Conservation (phyloP, 352 stramenopile species). For the Globisporangium carolinianum region DNA sequence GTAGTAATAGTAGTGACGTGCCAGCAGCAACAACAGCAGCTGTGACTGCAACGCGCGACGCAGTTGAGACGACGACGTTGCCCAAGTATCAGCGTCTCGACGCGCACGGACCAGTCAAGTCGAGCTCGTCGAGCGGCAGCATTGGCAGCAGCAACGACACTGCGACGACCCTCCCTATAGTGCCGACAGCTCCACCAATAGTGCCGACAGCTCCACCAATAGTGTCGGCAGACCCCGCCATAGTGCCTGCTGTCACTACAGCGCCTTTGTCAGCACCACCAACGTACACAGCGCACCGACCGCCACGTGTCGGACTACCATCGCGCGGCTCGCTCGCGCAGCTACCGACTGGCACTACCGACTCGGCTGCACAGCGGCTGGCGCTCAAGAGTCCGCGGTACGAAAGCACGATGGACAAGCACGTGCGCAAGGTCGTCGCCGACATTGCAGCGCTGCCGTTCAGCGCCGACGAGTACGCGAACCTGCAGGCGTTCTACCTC, state of each 20-base stretch:
- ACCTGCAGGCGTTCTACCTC: constrained; percentile 55
- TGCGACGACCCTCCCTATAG: constrained; percentile 3
- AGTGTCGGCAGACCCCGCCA: constrained; percentile 9
- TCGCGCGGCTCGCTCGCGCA: constrained; percentile 34
- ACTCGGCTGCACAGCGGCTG: constrained; percentile 20
- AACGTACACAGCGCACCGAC: constrained; percentile 6
- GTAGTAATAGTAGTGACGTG: background rate
- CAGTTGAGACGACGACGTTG: constrained; percentile 19
- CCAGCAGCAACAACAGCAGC: constrained; percentile 9
- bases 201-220: constrained; percentile 9
- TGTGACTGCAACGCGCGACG: constrained; percentile 10
- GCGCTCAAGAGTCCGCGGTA: constrained; percentile 65
- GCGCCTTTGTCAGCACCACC: background rate
- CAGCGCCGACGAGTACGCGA: constrained; percentile 55
- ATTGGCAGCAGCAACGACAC: constrained; percentile 33
- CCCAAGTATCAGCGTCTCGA: constrained; percentile 49
- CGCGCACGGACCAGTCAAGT: constrained; percentile 27
- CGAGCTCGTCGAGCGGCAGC: constrained; percentile 37
- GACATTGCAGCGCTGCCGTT: constrained; percentile 62
- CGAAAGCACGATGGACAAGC: constrained; percentile 65
- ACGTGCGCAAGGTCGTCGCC: constrained; percentile 57
- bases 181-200: constrained; percentile 9
- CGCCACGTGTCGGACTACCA: constrained; percentile 32
- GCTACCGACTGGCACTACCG: constrained; percentile 25
- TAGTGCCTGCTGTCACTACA: constrained; percentile 12